These are phyloP conservation scores for Penicillium decumbens DNA, from an alignment of 2,329 filamentous ascomycete species.

Conservation along the genomic window DNA sequence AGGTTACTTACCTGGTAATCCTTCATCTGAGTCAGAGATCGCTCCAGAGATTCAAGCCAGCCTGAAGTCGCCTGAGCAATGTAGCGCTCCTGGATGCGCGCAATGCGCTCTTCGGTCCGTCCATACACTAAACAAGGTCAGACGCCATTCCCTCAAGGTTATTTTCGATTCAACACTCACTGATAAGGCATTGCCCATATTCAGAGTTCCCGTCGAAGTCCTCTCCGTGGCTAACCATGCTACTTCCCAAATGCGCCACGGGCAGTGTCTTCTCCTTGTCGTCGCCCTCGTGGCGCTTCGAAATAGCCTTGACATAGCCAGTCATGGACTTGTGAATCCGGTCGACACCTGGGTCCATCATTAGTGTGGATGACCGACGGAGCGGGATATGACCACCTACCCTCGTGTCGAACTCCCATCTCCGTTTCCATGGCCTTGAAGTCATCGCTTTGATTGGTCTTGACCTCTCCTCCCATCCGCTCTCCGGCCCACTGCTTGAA, in stretches of 20 bases:
- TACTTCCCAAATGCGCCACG: slow-evolving; percentile 71
- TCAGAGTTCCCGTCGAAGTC: slow-evolving; percentile 89
- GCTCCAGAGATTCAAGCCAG: slow-evolving; percentile 89
- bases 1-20: slow-evolving; percentile 74
- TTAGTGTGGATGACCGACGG: not conserved
- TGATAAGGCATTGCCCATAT: slow-evolving; percentile 78
- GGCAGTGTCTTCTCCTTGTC: slow-evolving; percentile 85
- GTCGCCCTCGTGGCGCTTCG: slow-evolving; percentile 75
- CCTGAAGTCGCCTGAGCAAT: slow-evolving; percentile 69
- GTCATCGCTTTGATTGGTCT: slow-evolving; percentile 80
- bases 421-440: slow-evolving; percentile 87
- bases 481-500: slow-evolving; percentile 98
- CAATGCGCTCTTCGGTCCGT: slow-evolving; percentile 80
- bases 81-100: slow-evolving; percentile 78
- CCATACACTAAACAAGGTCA: slow-evolving; percentile 58
- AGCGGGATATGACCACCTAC: slow-evolving; percentile 46
- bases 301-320: slow-evolving; percentile 79
- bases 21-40: slow-evolving; percentile 90
- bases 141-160: not conserved
- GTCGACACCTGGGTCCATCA: slow-evolving; percentile 66
- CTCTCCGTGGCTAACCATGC: slow-evolving; percentile 84
- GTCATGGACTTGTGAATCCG: slow-evolving; percentile 82
- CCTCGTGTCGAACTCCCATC: slow-evolving; percentile 84
- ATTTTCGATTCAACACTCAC: slow-evolving; percentile 44
- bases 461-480: slow-evolving; percentile 87